Evolutionary conservation across 2,329 filamentous ascomycete species (phyloP).

Genomic region (Aspergillus sergii): DNA sequence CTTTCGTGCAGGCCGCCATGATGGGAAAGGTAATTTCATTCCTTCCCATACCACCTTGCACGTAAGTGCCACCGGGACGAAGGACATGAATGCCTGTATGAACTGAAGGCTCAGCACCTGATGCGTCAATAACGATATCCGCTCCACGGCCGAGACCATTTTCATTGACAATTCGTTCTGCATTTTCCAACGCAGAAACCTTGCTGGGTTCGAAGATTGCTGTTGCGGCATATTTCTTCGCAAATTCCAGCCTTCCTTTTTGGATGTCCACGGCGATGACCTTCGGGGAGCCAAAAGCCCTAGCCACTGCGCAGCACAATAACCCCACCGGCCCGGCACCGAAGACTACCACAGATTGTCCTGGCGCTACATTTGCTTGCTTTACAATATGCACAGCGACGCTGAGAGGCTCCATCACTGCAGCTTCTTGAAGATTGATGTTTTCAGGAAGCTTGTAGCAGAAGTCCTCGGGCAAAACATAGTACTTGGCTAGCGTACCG

Average conservation of each 20-base stretch:
- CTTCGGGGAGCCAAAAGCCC: constrained; percentile 80
- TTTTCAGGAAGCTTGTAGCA: constrained; percentile 84
- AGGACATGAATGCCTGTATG: constrained; percentile 73
- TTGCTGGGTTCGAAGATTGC: constrained; percentile 63
- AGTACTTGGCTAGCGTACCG: constrained; percentile 87
- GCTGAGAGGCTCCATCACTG: constrained; percentile 83
- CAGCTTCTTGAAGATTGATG: constrained; percentile 82
- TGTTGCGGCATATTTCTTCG: constrained; percentile 65
- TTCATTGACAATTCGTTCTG: constrained; percentile 64
- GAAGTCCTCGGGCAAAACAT: constrained; percentile 80
- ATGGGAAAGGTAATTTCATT: constrained; percentile 89
- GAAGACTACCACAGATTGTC: constrained; percentile 79
- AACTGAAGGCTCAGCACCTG: constrained; percentile 76
- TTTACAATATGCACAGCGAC: constrained; percentile 84
- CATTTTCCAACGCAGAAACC: constrained; percentile 70
- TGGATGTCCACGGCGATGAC: constrained; percentile 90
- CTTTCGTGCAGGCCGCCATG: constrained; percentile 85
- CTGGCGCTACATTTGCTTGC: constrained; percentile 72
- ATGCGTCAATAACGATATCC: constrained; percentile 79
- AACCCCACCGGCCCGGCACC: constrained; percentile 86
- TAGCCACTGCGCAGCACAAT: constrained; percentile 82
- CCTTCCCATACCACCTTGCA: constrained; percentile 90
- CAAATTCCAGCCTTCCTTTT: constrained; percentile 76
- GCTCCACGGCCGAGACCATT: constrained; percentile 67
- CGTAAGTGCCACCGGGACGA: constrained; percentile 72